phyloP scores from a whole-genome alignment of 108 stramenopile genomes.

The Schizochytrium sp. region DNA sequence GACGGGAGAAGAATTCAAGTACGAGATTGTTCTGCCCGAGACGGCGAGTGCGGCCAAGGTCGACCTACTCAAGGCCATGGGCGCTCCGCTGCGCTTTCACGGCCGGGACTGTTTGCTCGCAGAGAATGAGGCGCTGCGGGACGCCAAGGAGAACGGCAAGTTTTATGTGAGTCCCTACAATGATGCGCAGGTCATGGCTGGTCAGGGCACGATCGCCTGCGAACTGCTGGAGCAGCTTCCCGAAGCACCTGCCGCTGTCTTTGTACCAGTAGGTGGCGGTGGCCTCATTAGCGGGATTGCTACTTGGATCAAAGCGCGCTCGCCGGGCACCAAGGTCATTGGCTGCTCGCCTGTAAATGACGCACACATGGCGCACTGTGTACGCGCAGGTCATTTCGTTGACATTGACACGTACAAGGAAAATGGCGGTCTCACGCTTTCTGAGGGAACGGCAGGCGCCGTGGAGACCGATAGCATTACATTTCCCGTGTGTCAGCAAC shows the following conservation, averaged over 20 bases:
- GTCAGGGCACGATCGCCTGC: conserved; percentile 33
- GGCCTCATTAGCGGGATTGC: conserved; percentile 34
- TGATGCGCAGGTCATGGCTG: conserved; percentile 19
- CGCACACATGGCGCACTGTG: not conserved
- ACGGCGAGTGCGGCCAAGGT: not conserved
- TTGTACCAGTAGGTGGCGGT: conserved; percentile 39
- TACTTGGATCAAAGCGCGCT: not conserved
- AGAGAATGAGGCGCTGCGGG: not conserved
- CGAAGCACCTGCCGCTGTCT: not conserved
- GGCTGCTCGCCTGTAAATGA: conserved; percentile 21
- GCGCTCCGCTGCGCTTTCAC: not conserved
- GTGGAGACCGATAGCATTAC: conserved; percentile 7
- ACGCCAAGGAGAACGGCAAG: not conserved
- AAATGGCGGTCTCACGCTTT: not conserved
- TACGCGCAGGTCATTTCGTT: not conserved
- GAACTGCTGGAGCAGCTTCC: conserved; percentile 18
- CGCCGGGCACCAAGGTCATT: conserved; percentile 14
- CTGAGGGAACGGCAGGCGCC: not conserved
- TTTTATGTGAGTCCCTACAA: conserved; percentile 27
- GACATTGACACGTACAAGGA: conserved; percentile 13
- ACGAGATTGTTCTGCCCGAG: not conserved
- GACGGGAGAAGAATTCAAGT: not conserved
- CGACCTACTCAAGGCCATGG: not conserved
- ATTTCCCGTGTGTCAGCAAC: not conserved
- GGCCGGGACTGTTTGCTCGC: not conserved